phyloP scores from a whole-genome alignment of 192 early-diverging fungal species.

The Coemansia sp. region DNA sequence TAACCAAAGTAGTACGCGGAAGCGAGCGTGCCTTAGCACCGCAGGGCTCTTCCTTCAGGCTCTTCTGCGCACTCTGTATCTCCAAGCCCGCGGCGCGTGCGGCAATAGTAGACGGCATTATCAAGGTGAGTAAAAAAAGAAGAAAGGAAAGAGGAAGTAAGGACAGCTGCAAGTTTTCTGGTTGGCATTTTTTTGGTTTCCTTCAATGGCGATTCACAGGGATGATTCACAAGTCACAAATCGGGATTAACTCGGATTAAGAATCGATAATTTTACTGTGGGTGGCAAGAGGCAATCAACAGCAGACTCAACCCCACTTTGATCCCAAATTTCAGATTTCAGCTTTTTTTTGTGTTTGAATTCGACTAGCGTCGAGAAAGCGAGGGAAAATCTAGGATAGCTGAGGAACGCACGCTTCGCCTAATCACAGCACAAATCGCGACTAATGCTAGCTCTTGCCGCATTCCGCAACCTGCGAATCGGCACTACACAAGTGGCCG shows the following conservation, averaged over 20 bases:
- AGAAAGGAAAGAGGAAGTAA: background rate
- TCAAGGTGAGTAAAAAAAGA: background rate
- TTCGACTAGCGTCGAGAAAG: background rate
- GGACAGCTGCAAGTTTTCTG: background rate
- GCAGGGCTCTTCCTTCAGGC: background rate
- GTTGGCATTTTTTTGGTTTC: background rate
- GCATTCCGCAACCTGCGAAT: constrained; percentile 45
- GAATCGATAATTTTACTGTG: background rate
- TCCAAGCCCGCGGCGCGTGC: background rate
- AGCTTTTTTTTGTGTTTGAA: background rate
- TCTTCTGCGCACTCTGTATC: background rate
- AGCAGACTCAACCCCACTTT: background rate
- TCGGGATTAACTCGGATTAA: background rate
- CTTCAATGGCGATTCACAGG: background rate
- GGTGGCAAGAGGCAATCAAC: background rate
- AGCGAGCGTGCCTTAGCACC: background rate
- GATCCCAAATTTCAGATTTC: background rate
- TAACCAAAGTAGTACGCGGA: constrained; percentile 10
- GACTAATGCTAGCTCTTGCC: constrained; percentile 34
- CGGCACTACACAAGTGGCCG: constrained; percentile 7
- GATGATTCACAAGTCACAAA: constrained; percentile 3
- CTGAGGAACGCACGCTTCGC: background rate
- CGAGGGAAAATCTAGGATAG: background rate
- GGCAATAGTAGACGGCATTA: constrained; percentile 18
- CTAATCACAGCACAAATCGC: background rate